These are phyloP conservation scores for Yarrowia sp. DNA, from an alignment of 805 yeast genomes.

Conservation along the genomic window DNA sequence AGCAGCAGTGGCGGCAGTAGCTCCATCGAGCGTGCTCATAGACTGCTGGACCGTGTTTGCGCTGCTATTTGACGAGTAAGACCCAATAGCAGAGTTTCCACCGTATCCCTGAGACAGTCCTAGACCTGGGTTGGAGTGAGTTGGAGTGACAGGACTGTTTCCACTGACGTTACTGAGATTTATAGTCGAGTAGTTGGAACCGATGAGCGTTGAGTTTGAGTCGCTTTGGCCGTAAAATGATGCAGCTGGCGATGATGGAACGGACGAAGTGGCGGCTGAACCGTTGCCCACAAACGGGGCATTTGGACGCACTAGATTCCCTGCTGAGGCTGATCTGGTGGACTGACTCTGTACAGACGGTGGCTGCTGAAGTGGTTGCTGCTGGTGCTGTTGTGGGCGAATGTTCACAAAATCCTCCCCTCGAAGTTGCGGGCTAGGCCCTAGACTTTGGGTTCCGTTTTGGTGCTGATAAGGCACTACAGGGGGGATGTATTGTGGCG, in stretches of 20 bases:
- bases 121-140: slow-evolving; percentile 2
- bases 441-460: neutral
- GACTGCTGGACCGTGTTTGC: neutral
- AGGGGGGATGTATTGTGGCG: neutral
- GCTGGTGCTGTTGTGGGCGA: neutral
- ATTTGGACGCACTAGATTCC: neutral
- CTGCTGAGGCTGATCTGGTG: neutral
- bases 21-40: neutral
- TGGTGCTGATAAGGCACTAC: neutral
- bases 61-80: neutral
- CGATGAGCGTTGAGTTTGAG: slow-evolving; percentile 1
- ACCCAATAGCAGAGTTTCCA: neutral
- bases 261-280: neutral
- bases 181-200: slow-evolving; percentile 6
- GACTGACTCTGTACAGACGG: neutral
- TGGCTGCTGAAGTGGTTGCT: neutral
- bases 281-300: neutral
- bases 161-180: slow-evolving; percentile 11
- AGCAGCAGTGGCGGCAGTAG: slow-evolving; percentile 23
- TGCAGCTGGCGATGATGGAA: neutral
- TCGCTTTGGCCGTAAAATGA: slow-evolving; percentile 14
- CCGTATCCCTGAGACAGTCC: neutral
- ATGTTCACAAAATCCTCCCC: neutral
- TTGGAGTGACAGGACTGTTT: neutral
- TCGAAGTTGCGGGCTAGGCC: slow-evolving; percentile 11